A percentile compares a stretch with the other conserved stretches of the same genome.
Evolutionary conservation across 305 asterid species (phyloP).

Genomic region (Fraxinus xanthoxyloides): DNA sequence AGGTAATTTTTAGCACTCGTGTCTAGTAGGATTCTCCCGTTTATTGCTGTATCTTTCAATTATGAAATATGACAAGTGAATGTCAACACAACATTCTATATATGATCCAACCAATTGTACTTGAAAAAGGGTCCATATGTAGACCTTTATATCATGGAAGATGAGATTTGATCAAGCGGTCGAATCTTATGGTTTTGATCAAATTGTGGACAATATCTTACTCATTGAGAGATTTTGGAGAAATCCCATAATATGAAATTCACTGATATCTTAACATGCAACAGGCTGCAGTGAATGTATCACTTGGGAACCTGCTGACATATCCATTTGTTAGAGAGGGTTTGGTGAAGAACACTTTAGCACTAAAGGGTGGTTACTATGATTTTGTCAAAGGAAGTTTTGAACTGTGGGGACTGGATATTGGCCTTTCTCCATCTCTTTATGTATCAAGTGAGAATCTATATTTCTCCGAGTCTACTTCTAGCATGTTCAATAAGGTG

Average conservation of each 20-base stretch:
- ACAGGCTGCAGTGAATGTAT: constrained; percentile 94
- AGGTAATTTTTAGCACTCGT: not conserved
- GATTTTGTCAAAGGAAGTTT: constrained; percentile 78
- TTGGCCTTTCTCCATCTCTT: constrained; percentile 51
- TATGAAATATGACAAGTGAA: not conserved
- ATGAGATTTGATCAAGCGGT: not conserved
- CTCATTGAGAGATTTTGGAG: not conserved
- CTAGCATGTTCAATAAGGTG: not conserved
- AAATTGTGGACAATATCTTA: constrained; percentile 16
- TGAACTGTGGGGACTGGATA: constrained; percentile 74
- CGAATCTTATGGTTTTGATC: not conserved
- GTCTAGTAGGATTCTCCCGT: not conserved
- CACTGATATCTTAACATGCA: not conserved
- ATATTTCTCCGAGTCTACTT: not conserved
- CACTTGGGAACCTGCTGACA: constrained; percentile 79
- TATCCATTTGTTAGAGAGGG: constrained; percentile 88
- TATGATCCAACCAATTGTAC: not conserved
- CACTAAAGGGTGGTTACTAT: constrained; percentile 80
- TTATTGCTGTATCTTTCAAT: not conserved
- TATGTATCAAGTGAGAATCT: constrained; percentile 52
- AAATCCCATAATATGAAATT: not conserved
- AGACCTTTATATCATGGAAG: not conserved
- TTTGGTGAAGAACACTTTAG: constrained; percentile 72
- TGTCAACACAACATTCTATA: not conserved
- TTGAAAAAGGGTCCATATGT: not conserved